Evolutionary conservation across 225 moss, liverwort and hornwort genomes (phyloP), one percentile per base, ranked within the genome.

Genomic region (Climacium dendroides): DNA sequence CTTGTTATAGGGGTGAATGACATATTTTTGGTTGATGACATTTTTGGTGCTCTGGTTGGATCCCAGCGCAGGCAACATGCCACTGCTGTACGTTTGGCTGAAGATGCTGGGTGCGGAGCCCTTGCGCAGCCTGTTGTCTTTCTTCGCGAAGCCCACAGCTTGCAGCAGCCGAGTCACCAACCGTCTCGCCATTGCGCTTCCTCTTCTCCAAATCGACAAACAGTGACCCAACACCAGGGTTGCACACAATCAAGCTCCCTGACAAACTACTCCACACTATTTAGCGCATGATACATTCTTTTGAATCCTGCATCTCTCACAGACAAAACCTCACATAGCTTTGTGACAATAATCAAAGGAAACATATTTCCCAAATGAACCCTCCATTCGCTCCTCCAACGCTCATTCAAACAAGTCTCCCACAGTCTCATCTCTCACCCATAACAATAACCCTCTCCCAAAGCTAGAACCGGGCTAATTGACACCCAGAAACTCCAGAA

Each of bases 11-110:
- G 94, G 94, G 73, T 86, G 82, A 64, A 94, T 88, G 37, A 90
- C 86, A 43, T 88, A 79, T 90, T 91, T 94, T 5, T 43, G 65
- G 45, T 37, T 23, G 28, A 91, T 53, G 45, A 90, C 74, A 81
- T 89, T 91, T 19, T 84, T 91, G 57, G 65, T 77, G 87, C 92
- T 94, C 70, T 88, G 89, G 85, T 92, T 92, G 81, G 90, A 88
- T 58, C 94, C 94, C 29, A 94, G 89, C 62, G 94, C 88, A n/a
- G 94, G 94, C 89, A 94, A 50, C 87, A 94, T 88, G 24, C 91
- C 94, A 63, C 92, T 94, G 78, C 89, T 91, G 76, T 90, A 91
- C 29, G 88, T 47, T 28, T 90, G 87, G 89, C 92, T 92, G 76
- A 83, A 83, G 85, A 87, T 85, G 52, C 91, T 92, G 37, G 79